Base-by-base conservation (phyloP, 371 early-diverging fungal species). In the Mortierella polycephala region DNA sequence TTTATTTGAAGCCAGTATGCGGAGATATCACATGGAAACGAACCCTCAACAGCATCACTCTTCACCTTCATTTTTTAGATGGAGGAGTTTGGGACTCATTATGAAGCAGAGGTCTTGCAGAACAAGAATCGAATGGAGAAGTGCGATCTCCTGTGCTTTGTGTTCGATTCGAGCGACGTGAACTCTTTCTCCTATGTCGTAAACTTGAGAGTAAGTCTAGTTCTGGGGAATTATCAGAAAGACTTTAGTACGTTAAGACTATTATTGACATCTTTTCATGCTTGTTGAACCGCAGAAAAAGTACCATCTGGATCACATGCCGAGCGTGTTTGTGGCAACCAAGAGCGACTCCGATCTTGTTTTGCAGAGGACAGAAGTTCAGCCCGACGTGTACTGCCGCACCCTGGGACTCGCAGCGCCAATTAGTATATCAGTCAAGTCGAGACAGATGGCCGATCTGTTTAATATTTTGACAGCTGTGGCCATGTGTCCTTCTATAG, bases 321-420 rank as follows among this genome's bases (percentile, higher is more conserved):
- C 99, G 1, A 88, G 89, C 37, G 91, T 98, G 5, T 94, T 96
- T 82, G 94, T 98, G 30, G 96, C 97, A 1, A 96, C 97, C 13
- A 97, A 98, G 77, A 92, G 94, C 66, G 99, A 98, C 71, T 82
- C 92, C 39, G 97, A 97, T 74, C 81, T 93, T 18, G 98, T 97
- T 11, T 44, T 74, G 42, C 86, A 94, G 81, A 83, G 93, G 16
- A 87, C 89, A 62, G 92, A 91, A 21, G 85, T 92, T 23, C 97
- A 95, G 52, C 99, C 98, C 0, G 98, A 97, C 69, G 93, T 91
- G 6, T 98, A 95, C 81, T 97, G 98, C 74, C 90, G 96, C 20
- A 86, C 89, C 41, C 82, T 96, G 7, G 93, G 93, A 6, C 85
- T 98, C 5, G 88, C 91, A 10, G 91, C 93, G 13, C 99, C 99